phyloP scores from a whole-genome alignment of 495 filamentous ascomycete genomes.

The Venustampulla echinocandica region DNA sequence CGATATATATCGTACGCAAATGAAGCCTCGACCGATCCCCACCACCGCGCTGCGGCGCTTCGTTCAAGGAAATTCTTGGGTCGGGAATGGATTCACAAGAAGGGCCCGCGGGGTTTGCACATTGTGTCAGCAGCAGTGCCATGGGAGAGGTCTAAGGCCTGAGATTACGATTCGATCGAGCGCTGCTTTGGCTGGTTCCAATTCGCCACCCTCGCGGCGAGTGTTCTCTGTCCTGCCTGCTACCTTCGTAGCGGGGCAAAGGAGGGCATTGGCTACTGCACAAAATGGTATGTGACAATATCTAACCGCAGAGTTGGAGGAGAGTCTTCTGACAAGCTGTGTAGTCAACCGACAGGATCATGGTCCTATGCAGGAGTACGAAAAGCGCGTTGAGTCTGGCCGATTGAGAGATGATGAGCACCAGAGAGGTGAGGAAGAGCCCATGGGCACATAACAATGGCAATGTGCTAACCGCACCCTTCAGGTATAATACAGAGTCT shows the following conservation, averaged over 20 bases:
- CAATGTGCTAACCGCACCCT: neutral
- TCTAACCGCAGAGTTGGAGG: no score
- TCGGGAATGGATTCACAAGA: neutral
- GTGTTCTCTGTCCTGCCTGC: constrained; percentile 6
- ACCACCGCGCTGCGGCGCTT: neutral
- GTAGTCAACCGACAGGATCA: constrained; percentile 20
- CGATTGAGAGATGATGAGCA: constrained; percentile 78
- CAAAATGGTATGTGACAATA: constrained; percentile 22
- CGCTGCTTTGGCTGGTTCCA: neutral
- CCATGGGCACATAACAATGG: neutral
- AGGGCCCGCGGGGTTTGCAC: constrained; percentile 2
- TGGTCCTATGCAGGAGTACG: constrained; percentile 83
- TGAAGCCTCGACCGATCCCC: neutral
- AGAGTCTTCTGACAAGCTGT: neutral
- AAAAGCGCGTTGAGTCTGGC: constrained; percentile 62
- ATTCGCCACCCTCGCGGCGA: neutral
- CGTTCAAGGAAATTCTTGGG: neutral
- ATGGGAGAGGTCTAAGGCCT: neutral
- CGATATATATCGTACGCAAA: no score
- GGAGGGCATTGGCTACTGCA: constrained; percentile 19
- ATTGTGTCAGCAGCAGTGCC: constrained; percentile 14
- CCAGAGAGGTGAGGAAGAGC: constrained; percentile 59
- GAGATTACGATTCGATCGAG: neutral
- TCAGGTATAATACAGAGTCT: constrained; percentile 78
- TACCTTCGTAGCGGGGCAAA: constrained; percentile 19